Base-by-base conservation (phyloP, 108 stramenopile genomes). In the Discostella stelligeroides region DNA sequence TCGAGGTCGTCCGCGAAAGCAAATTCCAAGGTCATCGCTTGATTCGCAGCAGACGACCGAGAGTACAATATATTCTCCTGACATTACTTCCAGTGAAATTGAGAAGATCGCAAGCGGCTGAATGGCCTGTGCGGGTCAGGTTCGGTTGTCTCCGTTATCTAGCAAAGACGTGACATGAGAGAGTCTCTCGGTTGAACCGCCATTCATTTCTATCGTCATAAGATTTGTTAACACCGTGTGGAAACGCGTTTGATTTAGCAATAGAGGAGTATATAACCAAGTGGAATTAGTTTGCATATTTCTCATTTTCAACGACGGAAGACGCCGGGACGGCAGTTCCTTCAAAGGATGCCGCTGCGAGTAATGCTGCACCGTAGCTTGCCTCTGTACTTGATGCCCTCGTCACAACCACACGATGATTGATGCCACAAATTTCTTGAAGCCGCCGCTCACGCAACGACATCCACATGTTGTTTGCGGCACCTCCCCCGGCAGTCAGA, bases 291-390 rank as follows among this genome's bases (percentile, higher is more conserved):
- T 34, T 34, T 34, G 34, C 34, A 3, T 3, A 34, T 66, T 10
- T 6, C 30, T 21, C 28, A 51, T 56, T 15, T 17, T 47, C 25
- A 15, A n/a, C n/a, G n/a, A n/a, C n/a, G n/a, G 15, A 30, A 5
- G n/a, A 66, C 30, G 66, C 9, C 3, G 18, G 18, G 2, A 54
- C 7, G 23, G n/a, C n/a, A 25, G 12, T 40, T 15, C 45, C 54
- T 42, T 64, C 67, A 70, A 85, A 84, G 1, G 82, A 72, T 30
- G 88, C 86, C 4, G 88, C 88, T 14, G 95, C 95, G 18, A 97
- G 79, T 27, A 97, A 51, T 0, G 96, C 96, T n/a, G 91, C 94
- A 15, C 96, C 96, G 68, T 81, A 97, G 43, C 90, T 88, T 0
- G 95, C 92, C 74, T 97, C 96, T 1, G 91, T 85, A 38, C 93